phyloP scores from a whole-genome alignment of 2,329 filamentous ascomycete species.

The Colletotrichum tofieldiae region DNA sequence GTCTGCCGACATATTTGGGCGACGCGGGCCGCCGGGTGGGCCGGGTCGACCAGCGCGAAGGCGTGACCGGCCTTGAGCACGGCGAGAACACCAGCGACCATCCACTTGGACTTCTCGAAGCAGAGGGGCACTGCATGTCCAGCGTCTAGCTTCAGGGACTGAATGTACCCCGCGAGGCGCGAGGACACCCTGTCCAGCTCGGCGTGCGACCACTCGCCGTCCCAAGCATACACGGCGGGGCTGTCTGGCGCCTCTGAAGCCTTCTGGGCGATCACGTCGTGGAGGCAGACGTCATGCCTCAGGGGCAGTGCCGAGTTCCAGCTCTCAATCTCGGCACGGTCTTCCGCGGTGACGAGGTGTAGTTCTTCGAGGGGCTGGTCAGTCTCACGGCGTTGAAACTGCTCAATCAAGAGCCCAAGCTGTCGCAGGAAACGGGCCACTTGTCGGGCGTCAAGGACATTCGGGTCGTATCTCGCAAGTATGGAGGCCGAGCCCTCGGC shows the following conservation, averaged over 20 bases:
- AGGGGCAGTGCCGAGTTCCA: slow-evolving; percentile 1
- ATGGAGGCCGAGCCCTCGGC: slow-evolving; percentile 14
- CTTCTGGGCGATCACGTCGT: not conserved
- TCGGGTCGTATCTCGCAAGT: slow-evolving; percentile 22
- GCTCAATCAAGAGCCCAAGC: slow-evolving; percentile 25
- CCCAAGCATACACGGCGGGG: slow-evolving; percentile 46
- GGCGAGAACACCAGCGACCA: slow-evolving; percentile 52
- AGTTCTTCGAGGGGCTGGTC: slow-evolving; percentile 20
- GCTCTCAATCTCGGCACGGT: slow-evolving; percentile 12
- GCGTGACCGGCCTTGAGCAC: slow-evolving; percentile 54
- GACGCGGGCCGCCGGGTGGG: slow-evolving; percentile 44
- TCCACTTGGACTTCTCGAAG: slow-evolving; percentile 56
- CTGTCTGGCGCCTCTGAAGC: slow-evolving; percentile 22
- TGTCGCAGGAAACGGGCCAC: slow-evolving; percentile 32
- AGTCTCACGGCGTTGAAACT: not conserved
- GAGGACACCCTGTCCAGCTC: slow-evolving; percentile 45
- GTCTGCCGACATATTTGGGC: slow-evolving; percentile 37
- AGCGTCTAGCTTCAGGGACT: slow-evolving; percentile 28
- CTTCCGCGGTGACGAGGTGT: slow-evolving; percentile 6
- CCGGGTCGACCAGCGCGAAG: slow-evolving; percentile 48
- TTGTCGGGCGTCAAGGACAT: slow-evolving; percentile 10
- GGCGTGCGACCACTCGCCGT: slow-evolving; percentile 44
- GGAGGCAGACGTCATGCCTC: slow-evolving; percentile 12
- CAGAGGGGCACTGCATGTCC: slow-evolving; percentile 51
- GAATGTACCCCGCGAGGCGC: slow-evolving; percentile 39